phyloP scores from a whole-genome alignment of 345 rosid species.

The Ailanthus altissimus region DNA sequence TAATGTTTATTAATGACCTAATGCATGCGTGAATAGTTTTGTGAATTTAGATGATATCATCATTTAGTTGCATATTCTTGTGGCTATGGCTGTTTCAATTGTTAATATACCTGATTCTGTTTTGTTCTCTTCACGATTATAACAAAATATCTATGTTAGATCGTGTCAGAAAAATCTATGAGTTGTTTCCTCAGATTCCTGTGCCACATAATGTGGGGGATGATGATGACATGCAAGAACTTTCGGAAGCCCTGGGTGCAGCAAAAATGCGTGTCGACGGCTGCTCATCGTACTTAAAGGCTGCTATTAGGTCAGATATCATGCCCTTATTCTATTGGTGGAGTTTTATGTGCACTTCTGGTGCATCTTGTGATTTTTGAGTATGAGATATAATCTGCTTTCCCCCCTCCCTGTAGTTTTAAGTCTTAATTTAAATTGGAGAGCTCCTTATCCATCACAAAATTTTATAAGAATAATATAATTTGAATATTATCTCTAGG shows the following conservation, averaged over 20 bases:
- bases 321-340: not conserved
- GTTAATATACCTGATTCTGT: not conserved
- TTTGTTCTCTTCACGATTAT: slow-evolving; percentile 18
- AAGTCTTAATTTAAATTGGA: not conserved
- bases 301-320: slow-evolving; percentile 73
- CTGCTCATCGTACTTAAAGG: slow-evolving; percentile 81
- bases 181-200: slow-evolving; percentile 76
- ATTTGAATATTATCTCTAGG: not conserved
- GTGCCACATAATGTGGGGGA: slow-evolving; percentile 69
- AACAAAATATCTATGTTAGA: slow-evolving; percentile 52
- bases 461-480: slow-evolving; percentile 4
- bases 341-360: not conserved
- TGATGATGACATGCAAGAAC: slow-evolving; percentile 74
- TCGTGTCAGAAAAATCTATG: slow-evolving; percentile 72
- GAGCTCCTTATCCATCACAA: not conserved
- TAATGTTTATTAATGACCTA: slow-evolving; percentile 8
- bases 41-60: not conserved
- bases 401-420: not conserved
- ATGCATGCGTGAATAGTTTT: not conserved
- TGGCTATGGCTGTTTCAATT: not conserved
- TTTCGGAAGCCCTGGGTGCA: slow-evolving; percentile 79
- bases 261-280: slow-evolving; percentile 84
- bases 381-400: not conserved
- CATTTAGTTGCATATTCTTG: slow-evolving; percentile 2
- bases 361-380: slow-evolving; percentile 3